A percentile compares a stretch with the other conserved stretches of the same genome.
These are phyloP conservation scores for Solanum hybrid DNA, from an alignment of 305 asterid genomes.

Conservation along the genomic window DNA sequence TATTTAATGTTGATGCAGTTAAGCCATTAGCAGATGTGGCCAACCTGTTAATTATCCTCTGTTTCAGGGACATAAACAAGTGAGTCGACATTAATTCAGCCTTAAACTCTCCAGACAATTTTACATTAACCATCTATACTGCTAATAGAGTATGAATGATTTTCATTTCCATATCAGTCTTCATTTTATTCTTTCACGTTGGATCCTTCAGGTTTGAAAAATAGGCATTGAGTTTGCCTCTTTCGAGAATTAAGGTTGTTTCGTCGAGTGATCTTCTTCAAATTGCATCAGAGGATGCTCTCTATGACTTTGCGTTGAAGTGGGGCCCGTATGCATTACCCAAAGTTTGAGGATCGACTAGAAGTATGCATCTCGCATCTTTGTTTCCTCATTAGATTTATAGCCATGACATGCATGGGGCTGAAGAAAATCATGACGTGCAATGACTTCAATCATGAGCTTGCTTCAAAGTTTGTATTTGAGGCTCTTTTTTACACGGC, in stretches of 20 bases:
- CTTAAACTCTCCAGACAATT: no score
- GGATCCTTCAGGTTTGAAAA: conserved; percentile 39
- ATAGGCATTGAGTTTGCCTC: conserved; percentile 63
- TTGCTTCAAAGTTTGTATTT: conserved; percentile 47
- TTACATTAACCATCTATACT: no score
- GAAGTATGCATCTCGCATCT: conserved; percentile 49
- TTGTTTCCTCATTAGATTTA: conserved; percentile 58
- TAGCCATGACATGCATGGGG: conserved; percentile 65
- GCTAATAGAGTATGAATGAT: no score
- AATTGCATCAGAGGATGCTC: conserved; percentile 73
- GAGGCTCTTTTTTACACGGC: conserved; percentile 78
- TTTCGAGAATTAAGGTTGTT: conserved; percentile 66
- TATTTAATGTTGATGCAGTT: no score
- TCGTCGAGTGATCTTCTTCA: conserved; percentile 60
- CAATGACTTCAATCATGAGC: conserved; percentile 46
- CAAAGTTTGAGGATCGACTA: conserved; percentile 49
- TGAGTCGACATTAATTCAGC: no score
- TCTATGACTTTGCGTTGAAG: conserved; percentile 58
- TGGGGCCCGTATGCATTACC: conserved; percentile 69
- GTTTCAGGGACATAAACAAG: no score
- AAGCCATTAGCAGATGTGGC: no score
- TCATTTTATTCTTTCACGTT: background rate
- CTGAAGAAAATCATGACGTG: conserved; percentile 56
- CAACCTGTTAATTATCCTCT: no score
- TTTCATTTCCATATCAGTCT: background rate